Base-by-base conservation (phyloP, 176 grass and related monocot species). In the Alloteropsis semialata region DNA sequence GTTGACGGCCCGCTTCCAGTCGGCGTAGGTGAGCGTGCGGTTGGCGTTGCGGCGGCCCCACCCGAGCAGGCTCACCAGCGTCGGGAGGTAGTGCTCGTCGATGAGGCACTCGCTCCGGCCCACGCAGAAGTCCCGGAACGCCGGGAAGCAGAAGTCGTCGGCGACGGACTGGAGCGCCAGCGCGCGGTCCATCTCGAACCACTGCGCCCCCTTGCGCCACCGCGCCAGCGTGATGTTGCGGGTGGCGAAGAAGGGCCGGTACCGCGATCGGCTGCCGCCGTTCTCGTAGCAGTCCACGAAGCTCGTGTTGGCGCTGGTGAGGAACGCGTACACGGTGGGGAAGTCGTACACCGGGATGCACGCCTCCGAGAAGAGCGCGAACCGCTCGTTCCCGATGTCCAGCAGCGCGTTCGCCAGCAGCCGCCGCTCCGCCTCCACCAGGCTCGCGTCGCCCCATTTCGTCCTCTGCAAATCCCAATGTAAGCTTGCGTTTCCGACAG, bases 51-150 rank as follows among this genome's bases (percentile, higher is more conserved):
- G 88, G 29, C 41, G 5, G 21, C 83, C 36, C 69, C 83, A 76
- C 3, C 87, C 33, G 0, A 89, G 62, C 24, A 89, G 0, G 87
- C n/a, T 81, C 15, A 87, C 44, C 41, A 97, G 80, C 75, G 88
- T 97, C 3, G 90, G 85, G 32, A 97, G 85, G 80, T 97, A 96
- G 76, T 96, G 94, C 86, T 96, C 94, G n/a, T 96, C 94, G 54
- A 91, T 80, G n/a, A 91, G 74, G 48, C 88, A 88, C 56, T 43
- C 55, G 3, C 7, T 55, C 14, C 39, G 80, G 5, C 69, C 32
- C 29, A 39, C 79, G 90, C 68, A 94, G 85, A 90, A 90, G 45
- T 75, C 73, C n/a, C 84, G 86, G 77, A 97, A 97, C 75, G 84
- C 88, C 19, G 84, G 86, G 81, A 87, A 89, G 79, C 89, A 93